Evolutionary conservation across 1,139 yeast genomes (phyloP), one percentile per base, ranked within the genome.

Genomic region (Sugiyamaella neomexicana): DNA sequence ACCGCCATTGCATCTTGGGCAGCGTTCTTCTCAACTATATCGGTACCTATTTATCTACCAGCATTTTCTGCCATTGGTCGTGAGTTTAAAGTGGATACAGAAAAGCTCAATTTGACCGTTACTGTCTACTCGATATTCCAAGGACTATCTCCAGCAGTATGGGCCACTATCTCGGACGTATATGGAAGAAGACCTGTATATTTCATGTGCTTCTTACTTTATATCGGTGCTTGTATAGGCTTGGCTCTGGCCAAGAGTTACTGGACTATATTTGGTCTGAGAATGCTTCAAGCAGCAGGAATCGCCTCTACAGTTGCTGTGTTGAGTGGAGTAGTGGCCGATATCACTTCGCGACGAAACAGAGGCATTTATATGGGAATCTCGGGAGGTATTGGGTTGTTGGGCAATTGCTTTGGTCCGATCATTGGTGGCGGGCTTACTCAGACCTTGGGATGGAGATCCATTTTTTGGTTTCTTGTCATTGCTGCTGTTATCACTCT

Each of bases 361-460:
- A 75, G 96, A 55, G 96, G 95, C 7, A 75, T 80, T 9, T 78
- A 77, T 55, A 78, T 83, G 47, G 91, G 93, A 0, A 64, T 82
- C 16, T 78, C 80, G 1, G 69, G 80, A 13, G 95, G 95, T 0
- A 71, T 83, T n/a, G 79, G 83, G 2, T 75, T 86, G 7, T 64
- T 86, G 16, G 95, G 95, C 1, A 86, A 83, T 63, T 89, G 89
- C 0, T 75, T 86, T 57, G 91, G 95, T 5, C 89, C 95, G 0
- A 70, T 88, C 10, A 70, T 88, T 25, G 96, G 96, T 17, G 86
- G 91, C 6, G 80, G 78, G 0, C 68, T 88, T 37, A 79, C 83
- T 1, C 70, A 80, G 1, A 68, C 77, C 15, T 80, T 85, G 75
- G 78, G 80, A 10, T 88, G 95, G 95, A 75, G 89, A 56, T 83